Base-by-base conservation (phyloP, 2,329 filamentous ascomycete species). In the Diaporthe helianthi region DNA sequence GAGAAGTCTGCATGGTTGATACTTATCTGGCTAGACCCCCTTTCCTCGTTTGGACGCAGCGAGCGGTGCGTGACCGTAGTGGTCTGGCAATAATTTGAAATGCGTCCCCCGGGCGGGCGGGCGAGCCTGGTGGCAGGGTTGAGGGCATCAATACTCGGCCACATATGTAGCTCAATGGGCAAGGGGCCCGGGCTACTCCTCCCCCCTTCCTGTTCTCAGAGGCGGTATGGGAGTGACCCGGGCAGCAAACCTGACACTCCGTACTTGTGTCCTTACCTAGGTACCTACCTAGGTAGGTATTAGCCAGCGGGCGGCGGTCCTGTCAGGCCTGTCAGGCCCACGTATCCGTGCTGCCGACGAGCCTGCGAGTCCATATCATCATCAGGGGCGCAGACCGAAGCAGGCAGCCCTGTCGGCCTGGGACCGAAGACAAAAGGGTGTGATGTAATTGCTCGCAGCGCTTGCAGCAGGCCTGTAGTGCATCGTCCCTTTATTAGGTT, bases 81-180 rank as follows among this genome's bases (percentile, higher is more conserved):
- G 58, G 58, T 63, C 44, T 63, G 22, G 44, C 58, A 63, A 63
- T 63, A 63, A 63, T 63, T 63, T 63, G 58, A 49, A 63, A 63
- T 63, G 44, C 58, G 58, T 63, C 58, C 31, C 54, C 36, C n/a
- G n/a, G n/a, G n/a, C n/a, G 36, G 53, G 53, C 54, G 36, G 36
- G 54, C 58, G 58, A 63, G 58, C 58, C 26, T 63, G 44, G 44
- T 19, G 33, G 55, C 58, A 63, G 58, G 58, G 58, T 63, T 46
- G 58, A 49, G 44, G 58, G 58, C 44, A 63, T 63, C 58, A 47
- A 63, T 63, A 63, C 41, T 63, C 55, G 55, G 38, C 38, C 38
- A 22, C 55, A 41, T 47, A 61, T 36, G 44, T 63, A 33, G 58
- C 58, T 49, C 38, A n/a, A 17, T 63, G 58, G 41, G 41, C 29